These are phyloP conservation scores for Fomitiporia mediterranea DNA, from an alignment of 1,284 basidiomycete species.

Conservation along the genomic window DNA sequence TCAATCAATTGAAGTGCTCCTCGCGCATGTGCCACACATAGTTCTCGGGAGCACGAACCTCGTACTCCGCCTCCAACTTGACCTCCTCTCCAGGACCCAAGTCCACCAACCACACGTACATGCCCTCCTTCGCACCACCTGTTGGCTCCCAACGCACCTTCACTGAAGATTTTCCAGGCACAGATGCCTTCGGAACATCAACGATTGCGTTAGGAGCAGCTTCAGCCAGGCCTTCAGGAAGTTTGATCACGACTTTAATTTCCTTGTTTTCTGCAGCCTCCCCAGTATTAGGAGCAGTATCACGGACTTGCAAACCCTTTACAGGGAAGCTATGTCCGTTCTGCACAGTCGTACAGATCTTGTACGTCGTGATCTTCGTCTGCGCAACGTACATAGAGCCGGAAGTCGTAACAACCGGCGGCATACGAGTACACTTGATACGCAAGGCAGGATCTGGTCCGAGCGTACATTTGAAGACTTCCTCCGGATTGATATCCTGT, in stretches of 20 bases:
- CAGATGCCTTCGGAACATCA: conserved; percentile 22
- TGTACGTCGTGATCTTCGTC: conserved; percentile 40
- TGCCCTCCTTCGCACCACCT: conserved; percentile 40
- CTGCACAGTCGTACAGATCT: conserved; percentile 38
- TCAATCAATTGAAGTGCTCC: background rate
- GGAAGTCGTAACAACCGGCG: conserved; percentile 31
- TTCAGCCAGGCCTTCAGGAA: conserved; percentile 44
- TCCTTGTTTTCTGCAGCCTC: conserved; percentile 18
- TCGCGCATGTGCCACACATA: conserved; percentile 24
- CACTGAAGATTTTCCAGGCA: background rate
- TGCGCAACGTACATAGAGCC: conserved; percentile 42
- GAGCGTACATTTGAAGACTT: conserved; percentile 51
- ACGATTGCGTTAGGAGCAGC: conserved; percentile 39
- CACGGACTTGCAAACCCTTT: conserved; percentile 41
- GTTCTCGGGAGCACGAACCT: conserved; percentile 45
- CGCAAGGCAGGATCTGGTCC: conserved; percentile 46
- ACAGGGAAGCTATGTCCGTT: conserved; percentile 46
- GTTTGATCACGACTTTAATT: conserved; percentile 43
- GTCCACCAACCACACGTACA: conserved; percentile 37
- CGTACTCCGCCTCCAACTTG: conserved; percentile 44
- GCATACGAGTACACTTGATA: conserved; percentile 42
- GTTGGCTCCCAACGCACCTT: conserved; percentile 29
- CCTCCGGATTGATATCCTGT: conserved; percentile 43
- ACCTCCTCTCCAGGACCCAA: conserved; percentile 37
- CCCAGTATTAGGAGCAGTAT: conserved; percentile 37